phyloP scores from a whole-genome alignment of 345 rosid species.

The Turritis glabra region DNA sequence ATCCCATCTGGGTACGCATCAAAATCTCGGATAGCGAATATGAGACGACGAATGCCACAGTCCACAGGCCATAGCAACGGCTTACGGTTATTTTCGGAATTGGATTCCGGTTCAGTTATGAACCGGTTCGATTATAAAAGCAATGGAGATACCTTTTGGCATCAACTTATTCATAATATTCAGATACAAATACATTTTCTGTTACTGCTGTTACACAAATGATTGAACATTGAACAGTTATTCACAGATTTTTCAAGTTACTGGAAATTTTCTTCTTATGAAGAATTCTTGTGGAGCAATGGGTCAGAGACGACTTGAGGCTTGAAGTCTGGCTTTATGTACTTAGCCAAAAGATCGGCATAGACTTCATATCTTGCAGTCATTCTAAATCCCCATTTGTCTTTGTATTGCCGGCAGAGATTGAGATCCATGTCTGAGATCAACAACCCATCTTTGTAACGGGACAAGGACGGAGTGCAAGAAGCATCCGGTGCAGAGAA shows the following conservation, averaged over 20 bases:
- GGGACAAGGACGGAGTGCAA: constrained; percentile 85
- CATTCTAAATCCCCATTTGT: constrained; percentile 95
- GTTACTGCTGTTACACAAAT: constrained; percentile 21
- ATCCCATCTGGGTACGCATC: constrained; percentile 18
- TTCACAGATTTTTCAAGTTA: neutral
- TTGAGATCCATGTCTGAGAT: constrained; percentile 89
- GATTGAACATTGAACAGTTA: constrained; percentile 8
- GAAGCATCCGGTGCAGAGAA: constrained; percentile 96
- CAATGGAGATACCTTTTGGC: neutral
- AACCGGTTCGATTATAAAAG: constrained; percentile 13
- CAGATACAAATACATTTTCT: neutral
- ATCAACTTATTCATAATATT: constrained; percentile 3
- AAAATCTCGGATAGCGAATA: neutral
- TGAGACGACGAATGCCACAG: neutral
- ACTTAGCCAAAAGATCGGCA: constrained; percentile 55
- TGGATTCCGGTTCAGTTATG: constrained; percentile 2
- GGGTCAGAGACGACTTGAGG: constrained; percentile 83
- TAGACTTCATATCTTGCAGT: constrained; percentile 80
- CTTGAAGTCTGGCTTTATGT: constrained; percentile 69
- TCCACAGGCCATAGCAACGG: neutral
- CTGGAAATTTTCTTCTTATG: constrained; percentile 17
- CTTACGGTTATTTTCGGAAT: constrained; percentile 8
- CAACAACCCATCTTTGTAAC: constrained; percentile 73
- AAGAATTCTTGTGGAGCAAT: constrained; percentile 58
- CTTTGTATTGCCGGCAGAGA: constrained; percentile 89